A percentile compares a stretch with the other conserved stretches of the same genome.
phyloP scores from a whole-genome alignment of 345 rosid genomes.

The Acer campestre region DNA sequence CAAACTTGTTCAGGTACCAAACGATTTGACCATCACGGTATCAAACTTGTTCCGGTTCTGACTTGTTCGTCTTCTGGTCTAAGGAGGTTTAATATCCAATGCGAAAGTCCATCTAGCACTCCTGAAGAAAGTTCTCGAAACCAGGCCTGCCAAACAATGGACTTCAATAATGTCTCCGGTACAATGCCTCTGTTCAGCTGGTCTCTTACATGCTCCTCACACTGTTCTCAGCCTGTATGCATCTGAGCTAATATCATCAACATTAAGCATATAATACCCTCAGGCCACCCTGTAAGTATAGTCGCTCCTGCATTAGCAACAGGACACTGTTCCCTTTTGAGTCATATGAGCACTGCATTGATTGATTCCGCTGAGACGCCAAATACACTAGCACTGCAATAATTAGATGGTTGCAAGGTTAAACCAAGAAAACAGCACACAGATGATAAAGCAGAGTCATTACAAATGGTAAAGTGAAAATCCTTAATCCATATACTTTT shows the following conservation, averaged over 20 bases:
- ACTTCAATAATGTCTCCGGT: constrained; percentile 76
- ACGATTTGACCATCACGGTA: too few species aligned
- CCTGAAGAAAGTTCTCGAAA: constrained; percentile 24
- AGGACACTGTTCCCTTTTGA: constrained; percentile 85
- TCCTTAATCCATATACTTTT: background rate
- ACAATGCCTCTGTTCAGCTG: constrained; percentile 89
- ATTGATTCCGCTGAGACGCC: constrained; percentile 96
- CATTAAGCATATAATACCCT: constrained; percentile 46
- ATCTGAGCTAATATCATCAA: background rate
- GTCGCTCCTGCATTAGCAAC: constrained; percentile 80
- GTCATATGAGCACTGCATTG: constrained; percentile 91
- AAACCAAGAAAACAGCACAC: background rate
- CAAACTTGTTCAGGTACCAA: too few species aligned
- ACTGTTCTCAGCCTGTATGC: constrained; percentile 59
- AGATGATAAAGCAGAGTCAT: background rate
- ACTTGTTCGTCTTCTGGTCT: too few species aligned
- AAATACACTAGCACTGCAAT: constrained; percentile 83
- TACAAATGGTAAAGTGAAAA: background rate
- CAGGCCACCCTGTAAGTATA: constrained; percentile 75
- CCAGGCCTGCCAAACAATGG: constrained; percentile 94
- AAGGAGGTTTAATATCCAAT: too few species aligned
- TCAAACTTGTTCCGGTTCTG: too few species aligned
- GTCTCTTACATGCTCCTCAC: constrained; percentile 83
- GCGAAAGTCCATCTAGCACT: constrained; percentile 86
- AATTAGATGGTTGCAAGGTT: constrained; percentile 19